Conservation (phyloP, 495 filamentous ascomycete species). For the Aspergillus cavernicola region DNA sequence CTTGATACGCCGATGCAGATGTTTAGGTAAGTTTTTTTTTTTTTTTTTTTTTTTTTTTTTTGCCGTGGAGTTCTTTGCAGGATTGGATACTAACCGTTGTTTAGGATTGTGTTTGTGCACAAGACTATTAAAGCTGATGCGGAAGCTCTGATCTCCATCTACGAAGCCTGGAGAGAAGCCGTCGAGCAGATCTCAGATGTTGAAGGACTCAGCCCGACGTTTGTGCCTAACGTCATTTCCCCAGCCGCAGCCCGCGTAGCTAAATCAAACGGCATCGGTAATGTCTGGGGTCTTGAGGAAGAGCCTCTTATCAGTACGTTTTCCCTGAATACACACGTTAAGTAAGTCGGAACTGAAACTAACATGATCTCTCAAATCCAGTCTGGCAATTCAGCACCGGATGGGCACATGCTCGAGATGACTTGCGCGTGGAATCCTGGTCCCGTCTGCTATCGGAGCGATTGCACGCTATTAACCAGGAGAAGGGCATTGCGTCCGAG, state of each 20-base stretch:
- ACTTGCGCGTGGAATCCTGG: constrained; percentile 32
- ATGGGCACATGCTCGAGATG: constrained; percentile 23
- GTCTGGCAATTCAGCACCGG: constrained; percentile 33
- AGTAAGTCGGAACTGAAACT: neutral
- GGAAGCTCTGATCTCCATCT: constrained; percentile 17
- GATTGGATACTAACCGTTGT: neutral
- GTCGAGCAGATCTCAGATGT: constrained; percentile 25
- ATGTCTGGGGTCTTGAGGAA: constrained; percentile 37
- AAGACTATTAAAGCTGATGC: constrained; percentile 24
- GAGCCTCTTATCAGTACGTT: constrained; percentile 27
- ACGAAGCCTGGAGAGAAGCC: constrained; percentile 25
- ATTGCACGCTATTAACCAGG: constrained; percentile 19
- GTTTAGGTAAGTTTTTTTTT: no score
- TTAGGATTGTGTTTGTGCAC: constrained; percentile 25
- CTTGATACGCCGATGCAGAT: constrained; percentile 30
- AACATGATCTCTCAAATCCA: constrained; percentile 1
- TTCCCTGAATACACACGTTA: no score
- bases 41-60: no score
- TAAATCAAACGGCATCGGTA: constrained; percentile 28
- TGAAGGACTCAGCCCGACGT: constrained; percentile 26
- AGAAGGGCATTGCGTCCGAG: constrained; percentile 20
- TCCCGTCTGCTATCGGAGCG: constrained; percentile 17
- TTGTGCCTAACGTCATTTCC: constrained; percentile 23
- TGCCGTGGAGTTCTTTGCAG: neutral
- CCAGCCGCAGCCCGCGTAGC: constrained; percentile 14